Base-by-base conservation (phyloP, 2,329 filamentous ascomycete species). In the Xylaria digitata region DNA sequence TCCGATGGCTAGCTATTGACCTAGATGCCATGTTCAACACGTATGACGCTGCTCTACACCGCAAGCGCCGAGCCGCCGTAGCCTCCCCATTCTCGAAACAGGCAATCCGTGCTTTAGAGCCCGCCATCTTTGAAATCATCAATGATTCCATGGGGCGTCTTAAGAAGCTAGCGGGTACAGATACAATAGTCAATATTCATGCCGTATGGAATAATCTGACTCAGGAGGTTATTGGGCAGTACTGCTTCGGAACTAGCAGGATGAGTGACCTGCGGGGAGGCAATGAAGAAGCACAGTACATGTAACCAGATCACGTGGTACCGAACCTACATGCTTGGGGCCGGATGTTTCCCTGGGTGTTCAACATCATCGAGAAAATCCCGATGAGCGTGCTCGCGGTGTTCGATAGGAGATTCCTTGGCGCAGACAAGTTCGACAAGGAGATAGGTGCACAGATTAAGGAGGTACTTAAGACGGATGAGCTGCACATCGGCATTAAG, bases 81-180 rank as follows among this genome's bases (percentile, higher is more conserved):
- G 17, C 52, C n/a, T 56, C 61, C 15, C 46, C 61, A 26, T 64
- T 64, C 37, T 64, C 61, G 30, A 64, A 64, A 40, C 53, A 64
- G 56, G 21, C 61, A 32, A 37, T 64, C 13, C 61, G 61, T 30
- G 55, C 54, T 42, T 11, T 64, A n/a, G 61, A 64, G 48, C 54
- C 53, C 17, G 54, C 61, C 46, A 58, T 64, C 49, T 17, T 23
- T 17, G 11, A 46, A 13, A 62, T 62, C 19, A 49, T 54, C 2
- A 11, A 54, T 19, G 19, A 48, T 37, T 13, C 23, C n/a, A 45
- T 40, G 17, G 59, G 17, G 8, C 46, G 50, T 4, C 34, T 62
- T 34, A 32, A 32, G 40, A 26, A 26, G 11, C 6, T 48, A 11
- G 45, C 45, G 11, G 21, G 45, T 4, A 48, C 45, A 15, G 19